These are phyloP conservation scores for Podospora bellae-mahoneyi DNA, from an alignment of 495 filamentous ascomycete genomes.

Conservation along the genomic window DNA sequence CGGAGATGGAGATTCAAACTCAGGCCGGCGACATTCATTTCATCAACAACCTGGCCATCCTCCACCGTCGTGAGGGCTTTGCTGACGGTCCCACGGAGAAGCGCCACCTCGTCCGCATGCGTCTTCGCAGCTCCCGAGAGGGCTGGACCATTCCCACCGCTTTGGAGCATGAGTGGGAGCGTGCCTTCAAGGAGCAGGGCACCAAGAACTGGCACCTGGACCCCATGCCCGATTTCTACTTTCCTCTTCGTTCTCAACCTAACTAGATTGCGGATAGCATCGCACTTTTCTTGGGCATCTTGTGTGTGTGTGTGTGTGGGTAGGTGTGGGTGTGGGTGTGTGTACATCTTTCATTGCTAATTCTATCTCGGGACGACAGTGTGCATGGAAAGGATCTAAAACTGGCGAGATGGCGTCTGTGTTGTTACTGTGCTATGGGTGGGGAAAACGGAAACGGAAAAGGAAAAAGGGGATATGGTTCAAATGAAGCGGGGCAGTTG, in stretches of 20 bases:
- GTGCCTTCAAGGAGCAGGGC: slow-evolving; percentile 42
- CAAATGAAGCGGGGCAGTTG: not conserved
- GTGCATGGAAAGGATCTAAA: not conserved
- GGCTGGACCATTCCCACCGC: slow-evolving; percentile 47
- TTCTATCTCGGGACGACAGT: not conserved
- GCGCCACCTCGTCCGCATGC: slow-evolving; percentile 51
- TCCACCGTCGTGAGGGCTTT: slow-evolving; percentile 65
- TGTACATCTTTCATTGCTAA: not conserved
- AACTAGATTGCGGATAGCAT: slow-evolving; percentile 33
- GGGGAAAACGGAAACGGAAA: not conserved
- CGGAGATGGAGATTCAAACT: slow-evolving; percentile 51
- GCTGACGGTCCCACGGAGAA: slow-evolving; percentile 46
- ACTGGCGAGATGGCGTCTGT: not conserved
- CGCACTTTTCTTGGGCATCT: not conserved
- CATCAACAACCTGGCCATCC: slow-evolving; percentile 68
- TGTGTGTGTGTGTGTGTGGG: not conserved
- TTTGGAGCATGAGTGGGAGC: slow-evolving; percentile 42
- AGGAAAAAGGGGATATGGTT: not conserved
- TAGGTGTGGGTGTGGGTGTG: too few species aligned
- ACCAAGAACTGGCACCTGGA: slow-evolving; percentile 49
- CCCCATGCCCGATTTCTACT: slow-evolving; percentile 50
- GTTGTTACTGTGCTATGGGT: not conserved
- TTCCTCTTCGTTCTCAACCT: slow-evolving; percentile 46
- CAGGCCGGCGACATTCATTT: slow-evolving; percentile 68
- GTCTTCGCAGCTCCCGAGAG: slow-evolving; percentile 43